These are phyloP conservation scores for Lentinula boryana DNA, from an alignment of 768 basidiomycete genomes.

Conservation along the genomic window DNA sequence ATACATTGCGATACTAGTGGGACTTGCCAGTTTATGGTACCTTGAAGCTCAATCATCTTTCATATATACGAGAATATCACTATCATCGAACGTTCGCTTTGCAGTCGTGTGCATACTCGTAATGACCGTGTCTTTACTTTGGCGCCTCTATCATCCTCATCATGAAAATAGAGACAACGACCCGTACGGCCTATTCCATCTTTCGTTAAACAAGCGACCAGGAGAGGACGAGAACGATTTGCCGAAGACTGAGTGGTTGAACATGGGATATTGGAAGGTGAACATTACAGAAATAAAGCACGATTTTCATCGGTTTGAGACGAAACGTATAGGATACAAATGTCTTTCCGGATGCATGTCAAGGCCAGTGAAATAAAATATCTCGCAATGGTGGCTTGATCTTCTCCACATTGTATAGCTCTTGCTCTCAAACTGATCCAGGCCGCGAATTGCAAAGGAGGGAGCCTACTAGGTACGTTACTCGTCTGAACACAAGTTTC, in stretches of 20 bases:
- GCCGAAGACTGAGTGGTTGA: slow-evolving; percentile 62
- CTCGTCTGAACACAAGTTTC: not conserved
- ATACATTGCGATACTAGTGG: not conserved
- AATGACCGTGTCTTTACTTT: not conserved
- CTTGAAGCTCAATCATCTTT: not conserved
- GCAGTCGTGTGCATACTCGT: not conserved
- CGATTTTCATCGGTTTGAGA: not conserved
- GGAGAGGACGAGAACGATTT: slow-evolving; percentile 20
- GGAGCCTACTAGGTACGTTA: slow-evolving; percentile 46
- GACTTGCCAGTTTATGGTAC: not conserved
- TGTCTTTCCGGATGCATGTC: slow-evolving; percentile 53
- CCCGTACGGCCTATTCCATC: slow-evolving; percentile 57
- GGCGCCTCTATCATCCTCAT: not conserved
- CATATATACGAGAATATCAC: not conserved
- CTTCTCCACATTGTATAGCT: slow-evolving; percentile 18
- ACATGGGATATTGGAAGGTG: slow-evolving; percentile 70
- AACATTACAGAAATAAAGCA: slow-evolving; percentile 2
- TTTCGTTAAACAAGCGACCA: slow-evolving; percentile 40
- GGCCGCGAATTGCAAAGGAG: slow-evolving; percentile 35
- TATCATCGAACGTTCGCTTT: not conserved
- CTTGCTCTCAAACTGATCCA: slow-evolving; percentile 48
- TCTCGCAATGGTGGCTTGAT: not conserved
- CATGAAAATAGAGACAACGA: slow-evolving; percentile 20
- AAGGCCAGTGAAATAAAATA: slow-evolving; percentile 31
- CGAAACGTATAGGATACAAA: slow-evolving; percentile 31